Percentiles rank a stretch among this genome's conserved stretches.
These are phyloP conservation scores for Elasticomyces elasticus DNA, from an alignment of 495 filamentous ascomycete species.

Conservation along the genomic window DNA sequence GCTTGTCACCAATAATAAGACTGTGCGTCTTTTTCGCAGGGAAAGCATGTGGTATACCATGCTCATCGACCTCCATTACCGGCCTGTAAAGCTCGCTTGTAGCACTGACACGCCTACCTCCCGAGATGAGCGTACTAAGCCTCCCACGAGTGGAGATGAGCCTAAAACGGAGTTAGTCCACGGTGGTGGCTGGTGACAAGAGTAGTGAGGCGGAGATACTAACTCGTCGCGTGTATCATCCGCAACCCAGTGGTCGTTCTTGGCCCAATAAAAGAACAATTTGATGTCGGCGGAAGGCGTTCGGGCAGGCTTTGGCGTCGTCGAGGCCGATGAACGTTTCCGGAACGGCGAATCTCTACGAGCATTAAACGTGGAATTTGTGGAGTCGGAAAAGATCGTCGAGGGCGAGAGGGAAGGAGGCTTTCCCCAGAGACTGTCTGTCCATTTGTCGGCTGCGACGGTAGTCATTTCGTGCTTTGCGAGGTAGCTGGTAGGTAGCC, in stretches of 20 bases:
- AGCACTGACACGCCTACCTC: not conserved
- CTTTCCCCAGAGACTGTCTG: constrained; percentile 68
- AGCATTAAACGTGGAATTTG: not conserved
- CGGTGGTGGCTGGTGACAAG: no score
- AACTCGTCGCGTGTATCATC: constrained; percentile 62
- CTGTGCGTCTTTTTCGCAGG: constrained; percentile 55
- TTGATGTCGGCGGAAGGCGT: not conserved
- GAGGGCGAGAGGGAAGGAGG: constrained; percentile 11
- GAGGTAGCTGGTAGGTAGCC: constrained; percentile 54
- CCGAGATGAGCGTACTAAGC: no score
- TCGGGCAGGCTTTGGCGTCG: not conserved
- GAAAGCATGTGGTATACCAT: constrained; percentile 69
- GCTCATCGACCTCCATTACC: constrained; percentile 59
- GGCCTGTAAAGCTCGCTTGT: constrained; percentile 38
- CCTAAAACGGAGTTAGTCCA: no score
- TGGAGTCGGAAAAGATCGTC: not conserved
- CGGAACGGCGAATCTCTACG: constrained; percentile 28
- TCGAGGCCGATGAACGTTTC: constrained; percentile 14
- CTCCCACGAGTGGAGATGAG: constrained; percentile 50
- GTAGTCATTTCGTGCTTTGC: constrained; percentile 64
- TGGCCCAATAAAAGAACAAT: constrained; percentile 71
- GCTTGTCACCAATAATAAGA: constrained; percentile 43
- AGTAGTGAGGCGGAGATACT: no score
- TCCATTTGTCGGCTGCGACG: constrained; percentile 69
- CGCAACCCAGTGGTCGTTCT: constrained; percentile 74